Evolutionary conservation across 208 protist genomes (phyloP).

Genomic region (Acanthamoeba triangularis): DNA sequence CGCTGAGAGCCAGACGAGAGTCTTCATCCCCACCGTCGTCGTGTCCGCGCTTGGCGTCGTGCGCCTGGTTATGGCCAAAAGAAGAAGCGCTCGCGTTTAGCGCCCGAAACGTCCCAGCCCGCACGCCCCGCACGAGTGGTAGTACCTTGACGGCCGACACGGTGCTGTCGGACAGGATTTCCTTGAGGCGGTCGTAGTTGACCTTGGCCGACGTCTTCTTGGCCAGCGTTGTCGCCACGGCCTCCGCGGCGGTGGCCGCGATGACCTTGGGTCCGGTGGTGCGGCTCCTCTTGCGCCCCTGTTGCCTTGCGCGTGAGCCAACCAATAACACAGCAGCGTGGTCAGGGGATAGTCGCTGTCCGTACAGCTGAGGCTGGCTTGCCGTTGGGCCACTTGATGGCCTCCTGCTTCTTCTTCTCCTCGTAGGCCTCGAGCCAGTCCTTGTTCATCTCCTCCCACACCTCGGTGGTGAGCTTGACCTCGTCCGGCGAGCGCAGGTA

Average conservation of each 20-base stretch:
- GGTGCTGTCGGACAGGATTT: conserved; percentile 46
- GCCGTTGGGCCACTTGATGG: conserved; percentile 65
- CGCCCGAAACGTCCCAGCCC: neutral
- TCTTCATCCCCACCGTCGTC: conserved; percentile 16
- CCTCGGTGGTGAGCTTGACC: conserved; percentile 65
- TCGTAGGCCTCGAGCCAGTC: conserved; percentile 72
- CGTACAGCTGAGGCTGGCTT: conserved; percentile 43
- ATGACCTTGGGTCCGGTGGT: neutral
- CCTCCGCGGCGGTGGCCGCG: conserved; percentile 76
- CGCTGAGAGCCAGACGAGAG: conserved; percentile 47
- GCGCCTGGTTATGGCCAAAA: neutral
- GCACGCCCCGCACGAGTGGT: neutral
- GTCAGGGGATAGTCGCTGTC: neutral
- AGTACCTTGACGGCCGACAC: conserved; percentile 14
- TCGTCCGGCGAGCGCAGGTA: conserved; percentile 70
- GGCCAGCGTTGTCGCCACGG: conserved; percentile 53
- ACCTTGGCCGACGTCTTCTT: conserved; percentile 78
- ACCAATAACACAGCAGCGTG: neutral
- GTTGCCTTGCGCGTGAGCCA: neutral
- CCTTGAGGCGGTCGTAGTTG: conserved; percentile 80
- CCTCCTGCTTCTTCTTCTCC: conserved; percentile 73
- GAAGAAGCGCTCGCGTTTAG: neutral
- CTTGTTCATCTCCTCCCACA: conserved; percentile 80
- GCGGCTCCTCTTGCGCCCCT: neutral
- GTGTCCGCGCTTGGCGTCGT: conserved; percentile 4